Percentiles rank a stretch among this genome's conserved stretches.
phyloP scores from a whole-genome alignment of 164 flowering plant species.

The Magnolia changhungtana region DNA sequence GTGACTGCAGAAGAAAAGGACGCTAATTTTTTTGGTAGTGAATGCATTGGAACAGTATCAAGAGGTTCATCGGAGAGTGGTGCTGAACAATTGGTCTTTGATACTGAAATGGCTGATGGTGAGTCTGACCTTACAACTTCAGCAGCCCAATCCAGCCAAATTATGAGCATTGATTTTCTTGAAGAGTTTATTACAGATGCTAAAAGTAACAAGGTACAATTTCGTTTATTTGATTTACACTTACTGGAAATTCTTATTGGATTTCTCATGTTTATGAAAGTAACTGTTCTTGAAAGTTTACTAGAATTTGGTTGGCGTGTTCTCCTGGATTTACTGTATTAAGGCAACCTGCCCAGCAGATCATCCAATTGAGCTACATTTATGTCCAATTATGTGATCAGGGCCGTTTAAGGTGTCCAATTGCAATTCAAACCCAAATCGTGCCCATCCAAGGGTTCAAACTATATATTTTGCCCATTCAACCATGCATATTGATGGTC shows the following conservation, averaged over 20 bases:
- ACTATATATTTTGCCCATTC: background rate
- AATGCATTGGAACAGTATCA: slow-evolving; percentile 15
- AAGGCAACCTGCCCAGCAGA: background rate
- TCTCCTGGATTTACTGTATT: background rate
- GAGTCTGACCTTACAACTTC: slow-evolving; percentile 19
- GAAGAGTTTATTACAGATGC: slow-evolving; percentile 67
- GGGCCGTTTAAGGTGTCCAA: background rate
- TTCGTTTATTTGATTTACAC: background rate
- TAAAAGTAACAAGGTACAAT: slow-evolving; percentile 70
- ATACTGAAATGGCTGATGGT: slow-evolving; percentile 21
- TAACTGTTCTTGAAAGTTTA: background rate
- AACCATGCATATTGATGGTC: background rate
- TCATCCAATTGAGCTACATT: background rate
- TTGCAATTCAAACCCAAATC: background rate
- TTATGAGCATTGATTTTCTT: slow-evolving; percentile 47
- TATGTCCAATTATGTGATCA: background rate
- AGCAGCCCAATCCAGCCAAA: slow-evolving; percentile 37
- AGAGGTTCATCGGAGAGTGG: slow-evolving; percentile 14
- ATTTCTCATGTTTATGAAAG: background rate
- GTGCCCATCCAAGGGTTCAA: background rate
- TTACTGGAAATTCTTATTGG: background rate
- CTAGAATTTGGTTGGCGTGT: background rate
- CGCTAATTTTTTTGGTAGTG: slow-evolving; percentile 1
- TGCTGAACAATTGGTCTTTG: slow-evolving; percentile 19
- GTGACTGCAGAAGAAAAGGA: slow-evolving; percentile 11